Conservation (phyloP, 331 rosid species). For the Pyrus hybrid region DNA sequence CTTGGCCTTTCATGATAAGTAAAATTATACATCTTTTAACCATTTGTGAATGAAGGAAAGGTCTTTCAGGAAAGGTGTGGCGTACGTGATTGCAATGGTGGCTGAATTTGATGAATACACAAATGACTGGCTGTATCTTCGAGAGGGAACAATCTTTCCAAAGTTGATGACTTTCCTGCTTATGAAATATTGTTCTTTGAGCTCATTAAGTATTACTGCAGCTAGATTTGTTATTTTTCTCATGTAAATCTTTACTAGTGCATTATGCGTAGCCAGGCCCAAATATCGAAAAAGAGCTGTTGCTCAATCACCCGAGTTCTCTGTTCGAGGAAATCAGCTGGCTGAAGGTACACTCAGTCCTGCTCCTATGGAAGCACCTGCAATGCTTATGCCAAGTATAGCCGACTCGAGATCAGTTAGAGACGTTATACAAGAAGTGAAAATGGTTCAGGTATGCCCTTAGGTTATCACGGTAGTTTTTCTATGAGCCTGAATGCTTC, state of each 20-base stretch:
- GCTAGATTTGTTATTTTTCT: not conserved
- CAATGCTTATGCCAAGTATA: constrained; percentile 62
- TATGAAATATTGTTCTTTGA: not conserved
- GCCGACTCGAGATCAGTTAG: constrained; percentile 62
- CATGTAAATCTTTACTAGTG: constrained; percentile 11
- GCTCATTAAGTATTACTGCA: not conserved
- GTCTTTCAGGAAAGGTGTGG: constrained; percentile 63
- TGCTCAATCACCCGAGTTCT: constrained; percentile 43
- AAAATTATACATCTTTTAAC: not conserved
- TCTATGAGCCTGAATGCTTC: not conserved
- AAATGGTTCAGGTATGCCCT: constrained; percentile 68
- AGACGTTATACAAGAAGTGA: constrained; percentile 75
- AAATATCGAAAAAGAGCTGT: constrained; percentile 51
- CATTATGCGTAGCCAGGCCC: constrained; percentile 84
- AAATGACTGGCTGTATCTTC: constrained; percentile 83
- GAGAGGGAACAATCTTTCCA: constrained; percentile 74
- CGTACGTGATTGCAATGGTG: constrained; percentile 75
- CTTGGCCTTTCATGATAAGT: constrained; percentile 2
- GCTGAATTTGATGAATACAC: constrained; percentile 88
- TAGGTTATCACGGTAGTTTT: not conserved
- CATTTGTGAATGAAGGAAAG: constrained; percentile 45
- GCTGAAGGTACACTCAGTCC: constrained; percentile 24
- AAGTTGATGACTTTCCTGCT: constrained; percentile 34
- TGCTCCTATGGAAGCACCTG: constrained; percentile 54
- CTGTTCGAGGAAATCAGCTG: constrained; percentile 32